phyloP scores from a whole-genome alignment of 148 eudicot genomes.

The Rhododendron kiyosumense region DNA sequence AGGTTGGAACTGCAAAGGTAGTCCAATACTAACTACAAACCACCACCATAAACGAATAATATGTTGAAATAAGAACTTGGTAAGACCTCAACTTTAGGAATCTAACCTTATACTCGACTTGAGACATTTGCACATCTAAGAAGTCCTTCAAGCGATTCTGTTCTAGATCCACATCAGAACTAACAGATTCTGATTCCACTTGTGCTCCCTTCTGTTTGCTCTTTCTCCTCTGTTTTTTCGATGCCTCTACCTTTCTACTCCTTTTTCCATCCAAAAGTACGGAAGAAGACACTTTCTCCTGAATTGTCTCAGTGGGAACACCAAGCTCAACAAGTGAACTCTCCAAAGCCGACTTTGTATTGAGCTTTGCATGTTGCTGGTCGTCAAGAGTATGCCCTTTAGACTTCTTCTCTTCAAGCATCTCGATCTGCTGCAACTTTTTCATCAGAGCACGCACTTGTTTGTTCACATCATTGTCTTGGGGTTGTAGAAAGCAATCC shows the following conservation, averaged over 20 bases:
- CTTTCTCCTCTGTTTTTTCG: conserved; percentile 72
- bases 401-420: conserved; percentile 74
- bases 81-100: not conserved
- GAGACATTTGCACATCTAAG: conserved; percentile 27
- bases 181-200: conserved; percentile 21
- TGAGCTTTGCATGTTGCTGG: conserved; percentile 89
- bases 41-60: not conserved
- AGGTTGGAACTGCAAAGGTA: not conserved
- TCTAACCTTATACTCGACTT: conserved; percentile 46
- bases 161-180: conserved; percentile 24
- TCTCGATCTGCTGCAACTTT: conserved; percentile 97
- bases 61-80: not conserved
- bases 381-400: conserved; percentile 82
- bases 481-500: conserved; percentile 51
- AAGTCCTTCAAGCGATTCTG: conserved; percentile 28
- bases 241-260: conserved; percentile 45
- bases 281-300: conserved; percentile 30
- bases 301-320: conserved; percentile 43
- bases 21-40: not conserved
- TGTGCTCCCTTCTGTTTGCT: conserved; percentile 45
- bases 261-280: conserved; percentile 42
- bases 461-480: conserved; percentile 39
- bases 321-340: conserved; percentile 80
- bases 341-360: conserved; percentile 50
- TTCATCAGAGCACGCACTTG: conserved; percentile 67